Evolutionary conservation across 352 stramenopile species (phyloP).

Genomic region (Phytophthora agathidicida): DNA sequence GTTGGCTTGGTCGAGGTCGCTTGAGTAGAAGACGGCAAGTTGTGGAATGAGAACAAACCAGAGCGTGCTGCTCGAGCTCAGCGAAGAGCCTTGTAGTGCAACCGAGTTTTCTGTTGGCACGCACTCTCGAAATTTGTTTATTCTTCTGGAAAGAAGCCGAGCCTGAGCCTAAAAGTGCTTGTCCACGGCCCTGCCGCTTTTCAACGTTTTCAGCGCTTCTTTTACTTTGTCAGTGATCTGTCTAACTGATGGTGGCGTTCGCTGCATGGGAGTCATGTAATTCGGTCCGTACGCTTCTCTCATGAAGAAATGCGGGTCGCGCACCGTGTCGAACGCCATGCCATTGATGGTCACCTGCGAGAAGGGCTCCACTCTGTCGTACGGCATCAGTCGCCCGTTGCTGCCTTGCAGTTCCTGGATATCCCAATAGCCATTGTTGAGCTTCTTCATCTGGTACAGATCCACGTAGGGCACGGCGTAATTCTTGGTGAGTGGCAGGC

Average conservation of each 20-base stretch:
- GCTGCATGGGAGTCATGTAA: slow-evolving; percentile 40
- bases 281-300: slow-evolving; percentile 35
- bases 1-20: too few species aligned
- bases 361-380: slow-evolving; percentile 34
- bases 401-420: slow-evolving; percentile 34
- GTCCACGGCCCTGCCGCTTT: too few species aligned
- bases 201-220: slow-evolving; percentile 20
- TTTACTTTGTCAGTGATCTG: background rate
- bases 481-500: slow-evolving; percentile 17
- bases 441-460: slow-evolving; percentile 36
- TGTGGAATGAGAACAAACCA: too few species aligned
- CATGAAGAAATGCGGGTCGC: slow-evolving; percentile 41
- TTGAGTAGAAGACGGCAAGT: too few species aligned
- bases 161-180: too few species aligned
- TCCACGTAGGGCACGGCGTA: slow-evolving; percentile 45
- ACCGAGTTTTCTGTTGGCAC: too few species aligned
- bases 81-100: too few species aligned
- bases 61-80: too few species aligned
- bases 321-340: slow-evolving; percentile 41
- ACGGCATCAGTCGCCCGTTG: slow-evolving; percentile 16
- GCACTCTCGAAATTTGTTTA: too few species aligned
- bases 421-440: slow-evolving; percentile 22
- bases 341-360: slow-evolving; percentile 38
- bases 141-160: too few species aligned
- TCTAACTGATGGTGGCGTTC: background rate